phyloP scores from a whole-genome alignment of 2,329 filamentous ascomycete genomes.

The Fusarium sororula region DNA sequence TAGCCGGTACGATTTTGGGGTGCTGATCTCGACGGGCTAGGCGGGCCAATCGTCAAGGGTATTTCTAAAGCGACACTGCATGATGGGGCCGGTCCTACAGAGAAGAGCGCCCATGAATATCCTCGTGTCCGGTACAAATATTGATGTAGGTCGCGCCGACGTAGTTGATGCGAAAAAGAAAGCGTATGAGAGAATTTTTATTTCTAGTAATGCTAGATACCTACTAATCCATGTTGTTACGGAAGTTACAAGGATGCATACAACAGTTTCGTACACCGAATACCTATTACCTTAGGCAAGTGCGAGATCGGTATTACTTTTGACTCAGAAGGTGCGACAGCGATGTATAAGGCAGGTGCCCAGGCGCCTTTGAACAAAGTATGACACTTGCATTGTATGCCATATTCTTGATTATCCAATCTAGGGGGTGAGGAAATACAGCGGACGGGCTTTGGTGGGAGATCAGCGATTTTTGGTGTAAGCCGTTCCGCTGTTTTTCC shows the following conservation, averaged over 20 bases:
- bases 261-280: not conserved
- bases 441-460: no score
- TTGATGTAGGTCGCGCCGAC: not conserved
- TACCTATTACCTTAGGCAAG: not conserved
- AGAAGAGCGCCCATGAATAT: not conserved
- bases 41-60: conserved; percentile 17
- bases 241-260: not conserved
- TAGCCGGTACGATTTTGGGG: conserved; percentile 11
- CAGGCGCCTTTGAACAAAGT: not conserved
- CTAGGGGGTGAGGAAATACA: no score
- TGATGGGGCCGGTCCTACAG: not conserved
- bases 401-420: not conserved
- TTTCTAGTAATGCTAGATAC: not conserved
- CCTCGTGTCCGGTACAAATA: not conserved
- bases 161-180: not conserved
- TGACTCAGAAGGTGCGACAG: not conserved
- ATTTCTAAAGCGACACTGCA: not conserved
- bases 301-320: not conserved
- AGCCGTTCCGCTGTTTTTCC: no score
- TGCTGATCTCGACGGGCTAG: conserved; percentile 26
- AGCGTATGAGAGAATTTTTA: not conserved
- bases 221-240: not conserved
- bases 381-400: not conserved
- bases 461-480: no score
- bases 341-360: not conserved